A percentile compares a stretch with the other conserved stretches of the same genome.
These are phyloP conservation scores for Cryphonectria nitschkei DNA, from an alignment of 2,329 filamentous ascomycete genomes.

Conservation along the genomic window DNA sequence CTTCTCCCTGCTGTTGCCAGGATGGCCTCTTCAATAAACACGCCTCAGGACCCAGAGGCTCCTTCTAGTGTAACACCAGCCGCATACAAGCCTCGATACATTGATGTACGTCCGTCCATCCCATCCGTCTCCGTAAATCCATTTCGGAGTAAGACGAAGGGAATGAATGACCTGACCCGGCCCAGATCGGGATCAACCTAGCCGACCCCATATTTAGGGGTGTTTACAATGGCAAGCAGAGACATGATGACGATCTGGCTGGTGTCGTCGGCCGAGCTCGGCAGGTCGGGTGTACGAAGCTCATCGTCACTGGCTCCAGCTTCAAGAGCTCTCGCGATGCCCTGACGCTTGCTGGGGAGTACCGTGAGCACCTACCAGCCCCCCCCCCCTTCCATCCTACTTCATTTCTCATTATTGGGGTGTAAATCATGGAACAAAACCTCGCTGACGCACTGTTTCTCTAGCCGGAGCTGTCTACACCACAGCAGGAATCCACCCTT, in stretches of 20 bases:
- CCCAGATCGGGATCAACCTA: conserved; percentile 88
- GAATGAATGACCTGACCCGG: conserved; percentile 22
- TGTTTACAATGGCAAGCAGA: conserved; percentile 77
- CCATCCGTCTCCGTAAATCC: conserved; percentile 14
- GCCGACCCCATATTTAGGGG: conserved; percentile 90
- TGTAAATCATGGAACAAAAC: background rate
- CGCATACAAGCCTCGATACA: conserved; percentile 56
- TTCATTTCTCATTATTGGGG: background rate
- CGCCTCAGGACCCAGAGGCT: conserved; percentile 10
- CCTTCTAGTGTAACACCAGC: conserved; percentile 14
- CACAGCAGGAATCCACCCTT: conserved; percentile 94
- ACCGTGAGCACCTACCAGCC: conserved; percentile 58
- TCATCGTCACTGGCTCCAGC: conserved; percentile 93
- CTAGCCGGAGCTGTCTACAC: conserved; percentile 81
- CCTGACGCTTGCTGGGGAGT: conserved; percentile 70
- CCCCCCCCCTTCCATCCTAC: conserved; percentile 1
- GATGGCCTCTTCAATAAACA: conserved; percentile 30
- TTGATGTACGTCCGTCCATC: conserved; percentile 58
- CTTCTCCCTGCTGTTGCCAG: conserved; percentile 7
- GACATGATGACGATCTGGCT: conserved; percentile 73
- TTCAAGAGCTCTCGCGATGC: conserved; percentile 77
- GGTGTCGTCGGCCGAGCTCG: conserved; percentile 79
- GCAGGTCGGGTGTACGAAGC: conserved; percentile 80
- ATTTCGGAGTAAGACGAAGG: background rate
- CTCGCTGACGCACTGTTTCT: conserved; percentile 15